Evolutionary conservation across 2,329 filamentous ascomycete species (phyloP).

Genomic region (Sporothrix luriei): DNA sequence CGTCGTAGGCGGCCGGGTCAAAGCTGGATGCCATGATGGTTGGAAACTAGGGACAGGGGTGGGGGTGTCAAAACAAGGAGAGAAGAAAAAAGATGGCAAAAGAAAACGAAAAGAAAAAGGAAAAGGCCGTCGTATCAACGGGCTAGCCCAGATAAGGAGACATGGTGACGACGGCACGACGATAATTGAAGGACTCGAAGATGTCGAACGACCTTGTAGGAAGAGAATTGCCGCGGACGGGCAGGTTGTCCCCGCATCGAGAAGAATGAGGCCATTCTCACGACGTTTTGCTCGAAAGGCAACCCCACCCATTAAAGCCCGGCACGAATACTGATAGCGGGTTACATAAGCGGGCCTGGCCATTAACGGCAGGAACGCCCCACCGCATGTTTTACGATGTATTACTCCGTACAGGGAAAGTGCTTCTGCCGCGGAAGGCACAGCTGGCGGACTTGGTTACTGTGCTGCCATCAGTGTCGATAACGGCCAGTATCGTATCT

Average conservation of each 20-base stretch:
- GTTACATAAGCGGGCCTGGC: constrained; percentile 5
- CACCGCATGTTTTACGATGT: no score
- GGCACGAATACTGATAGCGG: not conserved
- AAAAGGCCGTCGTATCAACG: not conserved
- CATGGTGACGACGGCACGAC: not conserved
- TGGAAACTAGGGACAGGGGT: not conserved
- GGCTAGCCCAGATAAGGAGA: not conserved
- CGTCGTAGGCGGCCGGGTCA: constrained; percentile 35
- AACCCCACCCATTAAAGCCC: constrained; percentile 6
- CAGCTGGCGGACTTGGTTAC: no score
- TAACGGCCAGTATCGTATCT: no score
- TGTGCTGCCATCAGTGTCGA: no score
- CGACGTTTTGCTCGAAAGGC: constrained; percentile 4
- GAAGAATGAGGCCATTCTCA: constrained; percentile 26
- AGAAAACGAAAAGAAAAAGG: constrained; percentile 11
- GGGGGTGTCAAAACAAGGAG: not conserved
- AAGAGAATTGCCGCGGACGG: not conserved
- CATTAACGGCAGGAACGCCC: no score
- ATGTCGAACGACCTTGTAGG: not conserved
- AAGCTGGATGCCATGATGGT: constrained; percentile 24
- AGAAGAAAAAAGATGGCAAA: constrained; percentile 4
- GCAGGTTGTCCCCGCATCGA: constrained; percentile 10
- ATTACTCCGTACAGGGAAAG: no score
- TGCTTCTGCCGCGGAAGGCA: no score
- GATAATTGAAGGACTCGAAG: not conserved